Percentiles rank a stretch among this genome's conserved stretches.
Evolutionary conservation across 169 alveolate genomes (phyloP).

Genomic region (Cryptosporidium sp.): DNA sequence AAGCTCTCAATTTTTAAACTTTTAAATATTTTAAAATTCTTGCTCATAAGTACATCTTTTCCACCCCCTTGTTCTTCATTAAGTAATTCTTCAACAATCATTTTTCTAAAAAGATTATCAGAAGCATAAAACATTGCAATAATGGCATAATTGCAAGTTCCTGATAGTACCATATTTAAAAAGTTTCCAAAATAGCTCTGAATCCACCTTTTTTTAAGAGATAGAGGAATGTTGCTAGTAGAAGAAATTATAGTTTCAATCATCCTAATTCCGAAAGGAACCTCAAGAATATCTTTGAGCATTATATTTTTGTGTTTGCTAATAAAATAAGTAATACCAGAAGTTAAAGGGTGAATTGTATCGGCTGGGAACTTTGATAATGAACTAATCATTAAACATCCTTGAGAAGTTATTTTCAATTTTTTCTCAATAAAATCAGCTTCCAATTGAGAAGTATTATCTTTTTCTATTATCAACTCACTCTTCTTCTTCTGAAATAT

Average conservation of each 20-base stretch:
- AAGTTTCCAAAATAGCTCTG: constrained; percentile 47
- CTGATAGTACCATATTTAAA: constrained; percentile 10
- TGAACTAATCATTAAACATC: constrained; percentile 56
- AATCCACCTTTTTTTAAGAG: constrained; percentile 58
- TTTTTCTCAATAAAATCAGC: background rate
- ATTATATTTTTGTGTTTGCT: constrained; percentile 10
- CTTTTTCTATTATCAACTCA: background rate
- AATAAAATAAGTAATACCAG: constrained; percentile 62
- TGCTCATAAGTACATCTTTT: constrained; percentile 17
- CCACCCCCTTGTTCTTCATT: constrained; percentile 72
- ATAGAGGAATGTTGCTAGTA: constrained; percentile 37
- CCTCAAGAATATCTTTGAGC: constrained; percentile 18
- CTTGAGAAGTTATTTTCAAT: constrained; percentile 20
- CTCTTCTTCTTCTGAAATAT: constrained; percentile 35
- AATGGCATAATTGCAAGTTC: constrained; percentile 46
- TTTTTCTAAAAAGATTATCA: constrained; percentile 27
- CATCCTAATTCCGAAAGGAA: constrained; percentile 44
- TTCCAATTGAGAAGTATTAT: background rate
- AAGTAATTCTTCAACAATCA: constrained; percentile 45
- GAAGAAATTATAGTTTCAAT: constrained; percentile 16
- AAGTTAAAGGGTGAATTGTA: constrained; percentile 56
- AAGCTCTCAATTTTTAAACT: constrained; percentile 39
- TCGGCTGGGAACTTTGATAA: constrained; percentile 58
- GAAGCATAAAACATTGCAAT: constrained; percentile 70
- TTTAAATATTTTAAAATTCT: constrained; percentile 52